Conservation (phyloP, 306 rosid genomes). For the Benincasa hispida region DNA sequence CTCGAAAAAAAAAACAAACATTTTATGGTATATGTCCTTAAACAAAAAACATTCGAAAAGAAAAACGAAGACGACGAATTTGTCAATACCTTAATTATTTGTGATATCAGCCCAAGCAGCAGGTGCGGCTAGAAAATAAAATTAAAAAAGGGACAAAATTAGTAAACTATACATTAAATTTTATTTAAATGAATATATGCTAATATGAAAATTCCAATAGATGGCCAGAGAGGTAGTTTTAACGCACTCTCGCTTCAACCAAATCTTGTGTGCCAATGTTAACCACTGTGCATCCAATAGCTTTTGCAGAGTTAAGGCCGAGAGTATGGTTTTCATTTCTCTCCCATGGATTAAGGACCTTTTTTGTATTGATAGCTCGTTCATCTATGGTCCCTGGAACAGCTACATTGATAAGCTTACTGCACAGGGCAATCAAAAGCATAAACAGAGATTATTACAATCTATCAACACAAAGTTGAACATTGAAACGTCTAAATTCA, state of each 20-base stretch:
- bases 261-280: slow-evolving; percentile 94
- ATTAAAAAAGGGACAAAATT: slow-evolving; percentile 1
- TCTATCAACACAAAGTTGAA: neutral
- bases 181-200: neutral
- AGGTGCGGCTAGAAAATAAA: slow-evolving; percentile 61
- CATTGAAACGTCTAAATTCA: neutral
- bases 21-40: neutral
- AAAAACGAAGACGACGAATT: slow-evolving; percentile 2
- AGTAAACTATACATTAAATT: slow-evolving; percentile 4
- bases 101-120: slow-evolving; percentile 90
- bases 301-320: slow-evolving; percentile 95
- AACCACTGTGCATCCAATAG: slow-evolving; percentile 99
- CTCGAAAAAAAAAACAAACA: slow-evolving; percentile 5
- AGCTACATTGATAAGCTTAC: slow-evolving; percentile 92
- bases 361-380: slow-evolving; percentile 91
- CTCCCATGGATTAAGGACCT: slow-evolving; percentile 95
- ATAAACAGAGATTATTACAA: slow-evolving; percentile 15
- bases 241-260: slow-evolving; percentile 84
- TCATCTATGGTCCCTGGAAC: slow-evolving; percentile 99
- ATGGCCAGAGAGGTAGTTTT: slow-evolving; percentile 8
- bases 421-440: slow-evolving; percentile 32
- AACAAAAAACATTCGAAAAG: neutral
- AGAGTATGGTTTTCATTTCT: slow-evolving; percentile 97
- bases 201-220: slow-evolving; percentile 4
- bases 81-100: slow-evolving; percentile 71